phyloP scores from a whole-genome alignment of 148 eudicot species.

The Nepenthes gracilis region DNA sequence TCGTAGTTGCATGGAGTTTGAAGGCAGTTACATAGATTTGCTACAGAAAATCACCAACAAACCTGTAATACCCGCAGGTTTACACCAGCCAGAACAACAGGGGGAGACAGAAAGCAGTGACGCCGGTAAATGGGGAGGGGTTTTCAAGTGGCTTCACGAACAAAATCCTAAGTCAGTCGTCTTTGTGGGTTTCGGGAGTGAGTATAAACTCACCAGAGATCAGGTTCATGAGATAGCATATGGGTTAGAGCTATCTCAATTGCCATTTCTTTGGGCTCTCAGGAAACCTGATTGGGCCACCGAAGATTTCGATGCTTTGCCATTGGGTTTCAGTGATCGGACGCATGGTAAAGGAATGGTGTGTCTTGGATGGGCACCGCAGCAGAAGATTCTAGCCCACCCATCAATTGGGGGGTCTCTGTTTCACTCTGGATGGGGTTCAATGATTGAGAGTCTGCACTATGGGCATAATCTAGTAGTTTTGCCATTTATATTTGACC shows the following conservation, averaged over 20 bases:
- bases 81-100: background rate
- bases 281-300: slow-evolving; percentile 3
- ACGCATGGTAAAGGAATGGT: background rate
- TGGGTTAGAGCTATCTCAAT: slow-evolving; percentile 8
- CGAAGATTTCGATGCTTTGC: slow-evolving; percentile 3
- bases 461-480: slow-evolving; percentile 4
- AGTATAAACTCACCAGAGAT: slow-evolving; percentile 4
- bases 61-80: slow-evolving; percentile 6
- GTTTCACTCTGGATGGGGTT: too few species aligned
- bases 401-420: too few species aligned
- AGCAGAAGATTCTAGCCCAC: too few species aligned
- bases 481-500: slow-evolving; percentile 8
- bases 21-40: too few species aligned
- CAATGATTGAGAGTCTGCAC: slow-evolving; percentile 3
- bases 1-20: too few species aligned
- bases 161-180: too few species aligned
- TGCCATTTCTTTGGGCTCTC: slow-evolving; percentile 15
- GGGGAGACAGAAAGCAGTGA: background rate
- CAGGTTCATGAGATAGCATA: too few species aligned
- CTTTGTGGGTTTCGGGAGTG: slow-evolving; percentile 14
- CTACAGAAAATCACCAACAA: slow-evolving; percentile 1
- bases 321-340: background rate
- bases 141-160: slow-evolving; percentile 3
- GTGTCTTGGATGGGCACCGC: too few species aligned
- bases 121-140: background rate